These are phyloP conservation scores for Pyrenophora teres DNA, from an alignment of 2,329 filamentous ascomycete species.

Conservation along the genomic window DNA sequence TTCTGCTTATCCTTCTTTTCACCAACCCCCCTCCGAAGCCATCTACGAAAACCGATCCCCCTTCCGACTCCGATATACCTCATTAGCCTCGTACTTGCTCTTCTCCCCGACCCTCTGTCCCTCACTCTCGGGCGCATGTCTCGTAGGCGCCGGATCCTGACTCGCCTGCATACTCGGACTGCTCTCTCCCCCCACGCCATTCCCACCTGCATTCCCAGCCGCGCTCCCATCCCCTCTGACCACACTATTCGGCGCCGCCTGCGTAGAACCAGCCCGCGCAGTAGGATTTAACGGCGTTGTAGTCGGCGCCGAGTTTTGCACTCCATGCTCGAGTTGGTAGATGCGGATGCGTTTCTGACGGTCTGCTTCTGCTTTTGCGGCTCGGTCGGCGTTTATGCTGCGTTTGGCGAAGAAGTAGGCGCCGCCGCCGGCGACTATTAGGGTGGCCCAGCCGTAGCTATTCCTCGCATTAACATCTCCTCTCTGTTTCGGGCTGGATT, in stretches of 20 bases:
- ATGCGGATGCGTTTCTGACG: constrained; percentile 38
- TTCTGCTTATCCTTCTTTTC: no score
- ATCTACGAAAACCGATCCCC: constrained; percentile 74
- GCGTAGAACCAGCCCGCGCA: constrained; percentile 10
- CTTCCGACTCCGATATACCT: constrained; percentile 76
- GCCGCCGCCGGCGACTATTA: constrained; percentile 81
- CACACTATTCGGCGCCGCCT: constrained; percentile 16
- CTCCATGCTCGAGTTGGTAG: constrained; percentile 38
- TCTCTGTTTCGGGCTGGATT: no score
- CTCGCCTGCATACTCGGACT: constrained; percentile 75
- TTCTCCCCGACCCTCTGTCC: constrained; percentile 71
- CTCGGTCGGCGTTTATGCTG: constrained; percentile 89
- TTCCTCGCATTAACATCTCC: neutral
- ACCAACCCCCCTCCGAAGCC: no score
- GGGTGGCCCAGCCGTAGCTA: constrained; percentile 89
- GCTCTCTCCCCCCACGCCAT: constrained; percentile 16
- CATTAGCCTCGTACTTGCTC: constrained; percentile 84
- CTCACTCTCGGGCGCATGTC: constrained; percentile 76
- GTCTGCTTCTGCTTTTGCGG: constrained; percentile 65
- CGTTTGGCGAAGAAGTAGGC: constrained; percentile 97
- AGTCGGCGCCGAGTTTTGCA: constrained; percentile 2
- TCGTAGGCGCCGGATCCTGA: constrained; percentile 81
- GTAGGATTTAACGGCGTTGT: constrained; percentile 19
- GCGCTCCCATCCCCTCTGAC: constrained; percentile 11
- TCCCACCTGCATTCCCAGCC: constrained; percentile 15